Conservation (phyloP, 2,329 filamentous ascomycete species). For the Blumeria graminis region DNA sequence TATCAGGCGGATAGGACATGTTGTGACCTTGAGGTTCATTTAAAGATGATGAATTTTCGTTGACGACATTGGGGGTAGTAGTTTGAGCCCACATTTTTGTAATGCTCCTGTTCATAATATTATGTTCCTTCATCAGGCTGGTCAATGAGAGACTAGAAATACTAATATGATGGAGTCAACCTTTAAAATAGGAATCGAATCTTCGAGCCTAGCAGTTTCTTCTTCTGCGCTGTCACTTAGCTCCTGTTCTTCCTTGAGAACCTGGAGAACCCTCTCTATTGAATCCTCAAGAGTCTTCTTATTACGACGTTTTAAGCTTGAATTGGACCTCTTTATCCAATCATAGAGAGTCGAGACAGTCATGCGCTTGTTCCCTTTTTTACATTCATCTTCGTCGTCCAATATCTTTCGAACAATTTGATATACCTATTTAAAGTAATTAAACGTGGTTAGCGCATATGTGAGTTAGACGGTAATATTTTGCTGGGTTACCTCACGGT, state of each 20-base stretch:
- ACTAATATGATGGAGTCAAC: conserved; percentile 3
- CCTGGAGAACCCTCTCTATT: conserved; percentile 57
- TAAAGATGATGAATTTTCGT: conserved; percentile 6
- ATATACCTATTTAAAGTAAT: conserved; percentile 29
- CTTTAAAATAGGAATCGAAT: conserved; percentile 11
- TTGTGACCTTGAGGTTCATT: conserved; percentile 1
- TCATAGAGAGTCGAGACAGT: conserved; percentile 46
- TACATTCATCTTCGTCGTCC: conserved; percentile 33
- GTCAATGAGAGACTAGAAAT: conserved; percentile 1
- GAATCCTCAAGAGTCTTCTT: conserved; percentile 65
- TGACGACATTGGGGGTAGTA: conserved; percentile 8
- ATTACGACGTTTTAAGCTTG: conserved; percentile 57
- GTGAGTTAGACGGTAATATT: neutral
- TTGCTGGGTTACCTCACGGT: conserved; percentile 28
- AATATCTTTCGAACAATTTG: conserved; percentile 56
- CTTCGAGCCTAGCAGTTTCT: conserved; percentile 24
- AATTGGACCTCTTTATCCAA: conserved; percentile 65
- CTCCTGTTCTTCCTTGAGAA: conserved; percentile 30
- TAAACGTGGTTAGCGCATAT: neutral
- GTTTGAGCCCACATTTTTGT: conserved; percentile 30
- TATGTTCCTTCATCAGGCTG: conserved; percentile 21
- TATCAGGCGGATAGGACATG: conserved; percentile 6
- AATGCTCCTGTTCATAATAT: conserved; percentile 42
- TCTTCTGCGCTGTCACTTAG: conserved; percentile 25
- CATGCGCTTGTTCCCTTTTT: conserved; percentile 23